Evolutionary conservation across 306 rosid genomes (phyloP).

Genomic region (Begonia masoniana): DNA sequence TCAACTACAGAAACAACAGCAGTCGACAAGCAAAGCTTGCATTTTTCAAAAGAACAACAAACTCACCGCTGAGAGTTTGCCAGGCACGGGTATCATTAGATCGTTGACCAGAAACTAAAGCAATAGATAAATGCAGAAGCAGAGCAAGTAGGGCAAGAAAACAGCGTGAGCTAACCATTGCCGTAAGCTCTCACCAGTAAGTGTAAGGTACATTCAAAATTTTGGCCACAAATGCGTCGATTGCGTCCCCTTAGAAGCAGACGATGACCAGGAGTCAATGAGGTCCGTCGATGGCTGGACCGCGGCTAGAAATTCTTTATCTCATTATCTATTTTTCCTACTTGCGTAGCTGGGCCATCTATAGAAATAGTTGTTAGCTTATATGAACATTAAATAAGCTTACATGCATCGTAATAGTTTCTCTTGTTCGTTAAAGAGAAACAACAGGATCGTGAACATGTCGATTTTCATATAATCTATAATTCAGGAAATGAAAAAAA

Average conservation of each 20-base stretch:
- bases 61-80: constrained; percentile 58
- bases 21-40: not conserved
- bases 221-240: no score
- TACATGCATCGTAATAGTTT: no score
- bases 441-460: no score
- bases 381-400: no score
- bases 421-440: no score
- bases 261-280: no score
- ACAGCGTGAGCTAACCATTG: constrained; percentile 59
- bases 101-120: constrained; percentile 63
- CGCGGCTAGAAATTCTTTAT: not conserved
- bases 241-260: no score
- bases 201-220: not conserved
- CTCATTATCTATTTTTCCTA: no score
- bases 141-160: constrained; percentile 16
- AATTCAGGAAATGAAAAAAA: no score
- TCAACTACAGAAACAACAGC: not conserved
- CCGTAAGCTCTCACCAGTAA: constrained; percentile 19
- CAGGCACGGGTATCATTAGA: constrained; percentile 27
- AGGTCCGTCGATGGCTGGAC: not conserved
- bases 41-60: not conserved
- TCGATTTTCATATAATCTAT: no score
- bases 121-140: constrained; percentile 26
- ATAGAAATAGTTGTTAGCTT: no score
- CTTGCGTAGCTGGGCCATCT: no score